Percentiles rank a stretch among this genome's conserved stretches.
Evolutionary conservation across 768 basidiomycete genomes (phyloP).

Genomic region (Auriscalpium vulgare): DNA sequence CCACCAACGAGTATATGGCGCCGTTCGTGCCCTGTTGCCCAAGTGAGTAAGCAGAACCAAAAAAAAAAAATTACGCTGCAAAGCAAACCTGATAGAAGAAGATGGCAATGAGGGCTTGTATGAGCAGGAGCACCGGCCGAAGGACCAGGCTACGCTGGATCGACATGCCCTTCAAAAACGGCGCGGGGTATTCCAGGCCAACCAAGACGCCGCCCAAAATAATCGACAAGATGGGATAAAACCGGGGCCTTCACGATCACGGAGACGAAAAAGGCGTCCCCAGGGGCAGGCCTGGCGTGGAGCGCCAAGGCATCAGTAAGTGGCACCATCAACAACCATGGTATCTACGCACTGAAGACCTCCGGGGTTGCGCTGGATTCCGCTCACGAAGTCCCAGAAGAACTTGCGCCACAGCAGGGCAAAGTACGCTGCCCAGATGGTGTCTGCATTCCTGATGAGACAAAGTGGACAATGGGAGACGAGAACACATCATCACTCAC

Average conservation of each 20-base stretch:
- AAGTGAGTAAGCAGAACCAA: background rate
- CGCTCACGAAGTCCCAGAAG: conserved; percentile 94
- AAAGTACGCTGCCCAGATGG: conserved; percentile 75
- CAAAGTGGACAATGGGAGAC: background rate
- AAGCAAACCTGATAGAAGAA: conserved; percentile 68
- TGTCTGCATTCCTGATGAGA: conserved; percentile 36
- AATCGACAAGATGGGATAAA: conserved; percentile 62
- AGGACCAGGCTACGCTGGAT: conserved; percentile 61
- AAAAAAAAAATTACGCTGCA: too few species aligned
- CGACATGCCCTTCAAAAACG: conserved; percentile 42
- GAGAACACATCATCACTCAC: conserved; percentile 38
- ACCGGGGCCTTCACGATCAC: conserved; percentile 75
- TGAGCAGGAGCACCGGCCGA: conserved; percentile 52
- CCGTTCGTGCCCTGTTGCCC: conserved; percentile 70
- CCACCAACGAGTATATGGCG: conserved; percentile 72
- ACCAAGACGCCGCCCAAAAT: conserved; percentile 50
- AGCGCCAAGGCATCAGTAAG: conserved; percentile 47
- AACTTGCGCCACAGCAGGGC: conserved; percentile 85
- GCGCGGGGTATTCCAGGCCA: conserved; percentile 66
- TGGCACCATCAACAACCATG: background rate
- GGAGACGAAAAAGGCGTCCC: conserved; percentile 48
- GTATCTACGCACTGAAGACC: conserved; percentile 58
- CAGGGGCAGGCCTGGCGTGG: conserved; percentile 20
- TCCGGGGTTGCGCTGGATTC: conserved; percentile 69
- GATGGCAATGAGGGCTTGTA: conserved; percentile 54